These are phyloP conservation scores for Antarctomyces pellizariae DNA, from an alignment of 495 filamentous ascomycete species.

Conservation along the genomic window DNA sequence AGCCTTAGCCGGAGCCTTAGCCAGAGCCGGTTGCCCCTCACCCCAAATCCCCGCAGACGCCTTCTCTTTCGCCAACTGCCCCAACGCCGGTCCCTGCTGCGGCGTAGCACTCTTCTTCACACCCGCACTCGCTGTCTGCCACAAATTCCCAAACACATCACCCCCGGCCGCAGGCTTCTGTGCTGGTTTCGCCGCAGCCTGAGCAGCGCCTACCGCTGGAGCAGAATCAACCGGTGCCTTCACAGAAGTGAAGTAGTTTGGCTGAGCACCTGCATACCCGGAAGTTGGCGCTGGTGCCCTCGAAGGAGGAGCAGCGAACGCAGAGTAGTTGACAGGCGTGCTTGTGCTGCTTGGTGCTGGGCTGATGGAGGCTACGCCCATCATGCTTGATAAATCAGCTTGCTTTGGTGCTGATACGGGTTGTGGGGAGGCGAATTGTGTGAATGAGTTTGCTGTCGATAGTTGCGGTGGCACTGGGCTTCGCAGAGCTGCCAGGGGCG, in stretches of 20 bases:
- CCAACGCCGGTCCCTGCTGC: conserved; percentile 45
- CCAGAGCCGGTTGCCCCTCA: no score
- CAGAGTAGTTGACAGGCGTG: conserved; percentile 29
- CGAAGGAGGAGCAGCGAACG: conserved; percentile 26
- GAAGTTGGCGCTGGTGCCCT: conserved; percentile 27
- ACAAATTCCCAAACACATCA: conserved; percentile 77
- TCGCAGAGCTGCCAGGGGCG: conserved; percentile 14
- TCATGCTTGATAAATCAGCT: conserved; percentile 54
- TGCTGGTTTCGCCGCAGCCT: conserved; percentile 27
- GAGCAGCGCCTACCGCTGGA: conserved; percentile 10
- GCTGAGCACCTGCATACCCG: conserved; percentile 51
- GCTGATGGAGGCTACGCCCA: conserved; percentile 59
- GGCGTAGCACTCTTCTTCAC: conserved; percentile 50
- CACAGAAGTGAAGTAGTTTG: conserved; percentile 91
- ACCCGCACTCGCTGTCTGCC: conserved; percentile 53
- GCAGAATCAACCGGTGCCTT: conserved; percentile 21
- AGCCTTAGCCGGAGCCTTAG: conserved; percentile 18
- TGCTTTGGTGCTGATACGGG: conserved; percentile 62
- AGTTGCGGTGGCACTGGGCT: conserved; percentile 28
- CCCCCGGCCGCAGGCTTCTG: conserved; percentile 27
- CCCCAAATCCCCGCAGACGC: conserved; percentile 90
- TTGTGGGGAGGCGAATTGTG: conserved; percentile 58
- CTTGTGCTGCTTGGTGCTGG: conserved; percentile 35
- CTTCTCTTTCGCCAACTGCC: conserved; percentile 89
- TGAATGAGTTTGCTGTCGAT: conserved; percentile 39